Evolutionary conservation across 2,329 filamentous ascomycete species (phyloP), one percentile per base, ranked within the genome.

Genomic region (Diaporthe sp.): DNA sequence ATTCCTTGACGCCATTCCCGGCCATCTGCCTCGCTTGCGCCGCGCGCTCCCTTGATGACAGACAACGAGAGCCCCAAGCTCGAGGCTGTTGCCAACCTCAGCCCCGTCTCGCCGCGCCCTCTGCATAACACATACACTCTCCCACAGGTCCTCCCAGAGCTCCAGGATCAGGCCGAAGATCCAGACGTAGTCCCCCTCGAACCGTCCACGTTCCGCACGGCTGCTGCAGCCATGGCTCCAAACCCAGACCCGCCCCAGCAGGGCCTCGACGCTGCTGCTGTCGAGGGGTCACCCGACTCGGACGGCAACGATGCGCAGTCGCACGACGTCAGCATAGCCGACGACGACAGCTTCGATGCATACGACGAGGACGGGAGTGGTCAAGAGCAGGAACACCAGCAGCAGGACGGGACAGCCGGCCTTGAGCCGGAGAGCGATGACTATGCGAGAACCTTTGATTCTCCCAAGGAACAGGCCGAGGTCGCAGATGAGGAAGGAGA

Each of bases 71-170:
- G 77, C 83, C 86, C 87, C 62, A 84, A 87, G 80, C 80, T 89
- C 77, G 85, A 88, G 86, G 88, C 88, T 79, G 86, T 88, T 79
- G 88, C 88, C 83, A 85, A 87, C 81, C 83, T 90, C 74, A 89
- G 85, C 65, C 88, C 88, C 17, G 80, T 89, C 68, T 90, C 88
- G 70, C 89, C 88, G 65, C 74, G 75, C 83, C 87, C 74, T 84
- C 87, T 74, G 80, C 76, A 78, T 72, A 70, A 89, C 78, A 85
- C 84, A 65, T 84, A 86, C 74, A 86, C 87, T 37, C 82, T 88
- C 61, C 82, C 86, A 73, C 83, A 87, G 76, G 86, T 89, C 72
- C 68, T 77, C 19, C 88, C 88, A 44, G 82, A 84, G 37, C 87
- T 90, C 74, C 88, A 90, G 80, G 84, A 89, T 76, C 88, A 87